Conservation (phyloP, 331 rosid species). For the Acacia pycnantha region DNA sequence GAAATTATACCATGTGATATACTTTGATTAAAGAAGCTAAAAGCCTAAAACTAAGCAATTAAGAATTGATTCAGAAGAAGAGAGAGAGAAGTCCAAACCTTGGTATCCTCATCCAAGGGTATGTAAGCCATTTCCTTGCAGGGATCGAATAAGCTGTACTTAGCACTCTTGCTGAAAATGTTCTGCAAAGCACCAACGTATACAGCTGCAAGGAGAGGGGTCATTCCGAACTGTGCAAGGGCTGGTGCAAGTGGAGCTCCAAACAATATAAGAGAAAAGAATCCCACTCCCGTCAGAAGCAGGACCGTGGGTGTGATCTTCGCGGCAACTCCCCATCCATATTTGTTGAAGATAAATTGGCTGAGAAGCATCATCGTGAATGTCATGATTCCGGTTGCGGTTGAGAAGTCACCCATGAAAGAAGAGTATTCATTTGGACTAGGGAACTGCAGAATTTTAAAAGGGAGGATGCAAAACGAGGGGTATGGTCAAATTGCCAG, state of each 20-base stretch:
- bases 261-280: conserved; percentile 87
- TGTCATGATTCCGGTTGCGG: conserved; percentile 89
- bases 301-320: conserved; percentile 91
- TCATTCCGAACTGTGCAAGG: conserved; percentile 70
- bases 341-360: conserved; percentile 76
- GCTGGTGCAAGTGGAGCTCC: conserved; percentile 78
- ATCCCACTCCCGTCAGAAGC: conserved; percentile 88
- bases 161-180: conserved; percentile 99
- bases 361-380: conserved; percentile 93
- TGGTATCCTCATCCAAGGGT: conserved; percentile 98
- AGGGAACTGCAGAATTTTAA: conserved; percentile 67
- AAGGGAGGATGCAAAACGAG: conserved; percentile 13
- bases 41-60: not conserved
- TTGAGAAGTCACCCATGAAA: conserved; percentile 99
- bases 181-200: conserved; percentile 97
- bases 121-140: conserved; percentile 99
- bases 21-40: not conserved
- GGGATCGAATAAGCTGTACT: conserved; percentile 94
- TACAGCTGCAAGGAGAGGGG: conserved; percentile 98
- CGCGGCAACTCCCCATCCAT: conserved; percentile 99
- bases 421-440: conserved; percentile 98
- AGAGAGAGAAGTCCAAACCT: conserved; percentile 52
- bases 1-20: not conserved
- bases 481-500: not conserved
- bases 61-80: not conserved